These are phyloP conservation scores for Hirsutella thompsonii DNA, from an alignment of 2,329 filamentous ascomycete genomes.

Conservation along the genomic window DNA sequence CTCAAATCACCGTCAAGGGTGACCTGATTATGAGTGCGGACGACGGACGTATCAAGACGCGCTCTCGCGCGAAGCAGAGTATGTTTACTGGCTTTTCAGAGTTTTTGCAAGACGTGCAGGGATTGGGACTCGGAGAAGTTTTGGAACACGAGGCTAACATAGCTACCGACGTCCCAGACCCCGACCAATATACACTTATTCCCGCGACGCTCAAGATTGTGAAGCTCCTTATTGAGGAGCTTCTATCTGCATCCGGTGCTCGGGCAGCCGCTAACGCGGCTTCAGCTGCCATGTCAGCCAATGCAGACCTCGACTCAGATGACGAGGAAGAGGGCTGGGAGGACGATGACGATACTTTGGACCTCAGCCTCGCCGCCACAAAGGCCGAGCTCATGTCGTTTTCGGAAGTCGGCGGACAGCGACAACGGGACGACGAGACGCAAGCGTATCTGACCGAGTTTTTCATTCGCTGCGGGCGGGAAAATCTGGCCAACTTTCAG, in stretches of 20 bases:
- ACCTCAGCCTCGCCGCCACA: slow-evolving; percentile 56
- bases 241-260: slow-evolving; percentile 66
- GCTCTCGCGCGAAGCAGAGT: slow-evolving; percentile 79
- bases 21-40: slow-evolving; percentile 73
- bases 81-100: slow-evolving; percentile 9
- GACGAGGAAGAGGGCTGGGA: slow-evolving; percentile 81
- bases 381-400: slow-evolving; percentile 74
- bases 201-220: slow-evolving; percentile 87
- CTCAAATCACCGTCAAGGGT: slow-evolving; percentile 75
- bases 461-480: slow-evolving; percentile 50
- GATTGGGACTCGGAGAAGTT: neutral
- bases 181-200: slow-evolving; percentile 79
- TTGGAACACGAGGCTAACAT: slow-evolving; percentile 14
- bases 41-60: slow-evolving; percentile 75
- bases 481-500: slow-evolving; percentile 42
- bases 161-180: slow-evolving; percentile 38
- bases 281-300: slow-evolving; percentile 47
- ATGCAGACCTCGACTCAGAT: slow-evolving; percentile 43
- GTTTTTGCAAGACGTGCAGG: neutral
- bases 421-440: slow-evolving; percentile 80
- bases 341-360: slow-evolving; percentile 64
- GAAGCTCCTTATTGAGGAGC: slow-evolving; percentile 89
- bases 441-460: slow-evolving; percentile 74
- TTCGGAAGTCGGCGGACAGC: slow-evolving; percentile 43
- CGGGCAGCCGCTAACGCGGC: slow-evolving; percentile 47